Base-by-base conservation (phyloP, 345 rosid genomes). In the Citrus medica region DNA sequence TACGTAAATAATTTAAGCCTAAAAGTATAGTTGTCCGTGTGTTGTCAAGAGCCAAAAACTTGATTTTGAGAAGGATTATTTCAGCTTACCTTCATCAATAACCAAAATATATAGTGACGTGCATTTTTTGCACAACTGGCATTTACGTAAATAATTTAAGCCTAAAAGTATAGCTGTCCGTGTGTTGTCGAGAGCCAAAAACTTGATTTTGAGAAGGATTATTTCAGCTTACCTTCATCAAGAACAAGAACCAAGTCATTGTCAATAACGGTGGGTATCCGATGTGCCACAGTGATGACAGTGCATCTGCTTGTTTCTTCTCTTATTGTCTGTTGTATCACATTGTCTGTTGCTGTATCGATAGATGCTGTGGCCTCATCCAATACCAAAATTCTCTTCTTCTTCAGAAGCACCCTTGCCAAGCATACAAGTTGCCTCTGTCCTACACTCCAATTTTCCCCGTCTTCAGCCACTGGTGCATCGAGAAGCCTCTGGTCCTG, bases 361-460 rank as follows among this genome's bases (percentile, higher is more conserved):
- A 94, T 89, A 35, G 98, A 93, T 62, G 98, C 97, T 19, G 98
- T 92, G 64, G 98, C 97, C 78, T 94, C 97, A 66, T 92, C 95
- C 67, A 94, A 84, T 12, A 94, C 97, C 56, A 92, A 80, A 51
- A 94, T 88, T 81, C 88, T 91, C 66, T 89, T 85, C 81, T 85
- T 88, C 84, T 92, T 90, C 56, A 94, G 83, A 14, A 93, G 85
- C 24, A 87, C 95, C 80, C 98, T 87, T 5, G 92, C 93, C 24
- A 95, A 88, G 83, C 98, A 93, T 68, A 91, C 85, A 58, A 95
- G 92, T 77, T 95, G 98, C 79, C 98, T 91, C 83, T 95, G 98
- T 64, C 98, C 98, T 38, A 93, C 90, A 63, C 98, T 93, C 94
- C 93, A 95, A 83, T 93, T 95, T 83, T 90, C 94, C 71, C 98